Conservation (phyloP, 768 basidiomycete species). For the Lactarius pseudohatsudake region DNA sequence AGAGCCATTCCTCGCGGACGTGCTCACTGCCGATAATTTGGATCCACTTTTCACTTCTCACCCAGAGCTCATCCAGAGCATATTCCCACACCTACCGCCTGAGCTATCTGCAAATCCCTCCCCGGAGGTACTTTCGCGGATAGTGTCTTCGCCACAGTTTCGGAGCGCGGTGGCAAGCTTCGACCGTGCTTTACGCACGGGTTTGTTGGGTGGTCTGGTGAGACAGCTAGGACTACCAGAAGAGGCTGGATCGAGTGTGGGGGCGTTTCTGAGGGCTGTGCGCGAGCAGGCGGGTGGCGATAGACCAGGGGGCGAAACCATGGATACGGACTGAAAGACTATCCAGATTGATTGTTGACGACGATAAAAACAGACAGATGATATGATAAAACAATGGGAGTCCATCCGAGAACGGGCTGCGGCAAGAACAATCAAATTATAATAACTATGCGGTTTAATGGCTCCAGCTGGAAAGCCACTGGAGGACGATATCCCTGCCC, state of each 20-base stretch:
- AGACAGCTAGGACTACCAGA: conserved; percentile 78
- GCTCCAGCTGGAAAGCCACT: conserved; percentile 80
- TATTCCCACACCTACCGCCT: conserved; percentile 82
- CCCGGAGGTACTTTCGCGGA: conserved; percentile 64
- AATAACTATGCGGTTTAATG: conserved; percentile 44
- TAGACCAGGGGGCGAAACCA: conserved; percentile 49
- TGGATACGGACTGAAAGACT: conserved; percentile 71
- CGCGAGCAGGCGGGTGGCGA: conserved; percentile 69
- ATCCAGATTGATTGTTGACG: conserved; percentile 7
- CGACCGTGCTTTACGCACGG: conserved; percentile 83
- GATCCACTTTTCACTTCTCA: conserved; percentile 67
- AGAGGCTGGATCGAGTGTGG: conserved; percentile 76
- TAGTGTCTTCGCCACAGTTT: conserved; percentile 84
- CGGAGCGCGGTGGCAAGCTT: conserved; percentile 74
- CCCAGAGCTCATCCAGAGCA: conserved; percentile 63
- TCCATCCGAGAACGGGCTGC: conserved; percentile 7
- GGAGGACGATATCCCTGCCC: conserved; percentile 75
- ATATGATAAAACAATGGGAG: conserved; percentile 8
- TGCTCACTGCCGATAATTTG: conserved; percentile 73
- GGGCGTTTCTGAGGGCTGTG: conserved; percentile 77
- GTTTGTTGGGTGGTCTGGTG: conserved; percentile 73
- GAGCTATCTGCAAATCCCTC: conserved; percentile 71
- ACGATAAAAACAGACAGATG: conserved; percentile 11
- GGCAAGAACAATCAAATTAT: conserved; percentile 1
- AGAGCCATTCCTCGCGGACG: conserved; percentile 71